Evolutionary conservation across 306 rosid species (phyloP), one percentile per base, ranked within the genome.

Genomic region (Acmispon strigosus): DNA sequence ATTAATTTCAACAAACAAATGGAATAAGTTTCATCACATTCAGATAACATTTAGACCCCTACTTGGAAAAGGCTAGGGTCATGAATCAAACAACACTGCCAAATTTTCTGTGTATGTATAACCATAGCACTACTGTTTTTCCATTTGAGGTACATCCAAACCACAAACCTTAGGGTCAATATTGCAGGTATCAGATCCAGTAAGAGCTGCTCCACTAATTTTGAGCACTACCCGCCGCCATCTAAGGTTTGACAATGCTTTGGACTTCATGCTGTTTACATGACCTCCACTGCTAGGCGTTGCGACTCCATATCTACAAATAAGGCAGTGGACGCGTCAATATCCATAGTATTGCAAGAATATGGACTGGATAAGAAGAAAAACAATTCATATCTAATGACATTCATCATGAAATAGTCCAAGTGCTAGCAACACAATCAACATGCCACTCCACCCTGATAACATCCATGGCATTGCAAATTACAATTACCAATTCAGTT

Each of bases 191-290:
- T 84, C 90, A 66, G 89, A 83, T 54, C 96, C 97, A 37, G 96
- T 83, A 68, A 94, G 97, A 79, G 97, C 94, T 18, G 86, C 90
- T 51, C 98, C 97, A 73, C 97, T 94, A 59, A 94, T 87, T 86
- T 94, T 94, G 65, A 94, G 83, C 69, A 94, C 86, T n/a, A 94
- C 95, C 86, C 98, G 87, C 44, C 93, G 85, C 97, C 98, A 89
- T 85, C 87, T 78, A 52, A 84, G 85, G 72, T 76, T 87, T 43
- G 89, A 37, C 66, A 79, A 65, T 55, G 92, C 56, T 84, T 93
- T 93, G 44, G 90, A 74, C 82, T 89, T 91, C 72, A 86, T 24
- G 78, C 48, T 87, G 74, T 68, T 88, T 58, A 83, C 70, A 70
- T 78, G 90, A 67, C 88, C 86, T 12, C 80, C 87, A 72, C 83